A percentile compares a stretch with the other conserved stretches of the same genome.
phyloP scores from a whole-genome alignment of 2,329 filamentous ascomycete genomes.

The Amauroascus verrucosus region DNA sequence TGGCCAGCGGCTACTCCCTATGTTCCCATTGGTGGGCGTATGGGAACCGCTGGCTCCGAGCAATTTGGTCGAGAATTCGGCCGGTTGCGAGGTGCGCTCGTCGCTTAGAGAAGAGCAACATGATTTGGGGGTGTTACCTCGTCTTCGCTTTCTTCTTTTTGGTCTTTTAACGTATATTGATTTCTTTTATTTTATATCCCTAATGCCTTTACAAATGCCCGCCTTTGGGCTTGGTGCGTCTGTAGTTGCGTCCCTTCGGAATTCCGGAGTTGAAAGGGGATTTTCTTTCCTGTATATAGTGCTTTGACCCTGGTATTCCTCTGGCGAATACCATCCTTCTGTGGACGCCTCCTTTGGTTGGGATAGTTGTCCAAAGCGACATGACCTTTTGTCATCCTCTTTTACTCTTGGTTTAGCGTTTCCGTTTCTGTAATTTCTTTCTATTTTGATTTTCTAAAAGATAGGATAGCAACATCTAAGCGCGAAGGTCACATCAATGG shows the following conservation, averaged over 20 bases:
- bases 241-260: neutral
- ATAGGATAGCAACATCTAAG: neutral
- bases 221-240: conserved; percentile 6
- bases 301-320: conserved; percentile 6
- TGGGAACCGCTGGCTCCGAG: neutral
- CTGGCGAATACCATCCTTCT: neutral
- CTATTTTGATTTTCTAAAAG: neutral
- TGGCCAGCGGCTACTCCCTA: conserved; percentile 14
- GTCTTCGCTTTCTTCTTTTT: conserved; percentile 7
- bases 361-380: conserved; percentile 1
- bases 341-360: conserved; percentile 4
- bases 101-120: neutral
- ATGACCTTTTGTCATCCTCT: neutral
- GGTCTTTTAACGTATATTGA: neutral
- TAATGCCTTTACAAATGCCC: neutral
- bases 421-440: neutral
- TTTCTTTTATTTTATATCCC: conserved; percentile 6
- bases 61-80: conserved; percentile 11
- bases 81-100: conserved; percentile 3
- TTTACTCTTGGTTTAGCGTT: neutral
- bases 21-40: conserved; percentile 11
- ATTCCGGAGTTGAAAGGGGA: conserved; percentile 3
- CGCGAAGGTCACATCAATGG: neutral
- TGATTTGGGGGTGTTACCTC: conserved; percentile 8
- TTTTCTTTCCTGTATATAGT: conserved; percentile 8